Evolutionary conservation across 2,329 filamentous ascomycete genomes (phyloP).

Genomic region (Leptographium galeiforme): DNA sequence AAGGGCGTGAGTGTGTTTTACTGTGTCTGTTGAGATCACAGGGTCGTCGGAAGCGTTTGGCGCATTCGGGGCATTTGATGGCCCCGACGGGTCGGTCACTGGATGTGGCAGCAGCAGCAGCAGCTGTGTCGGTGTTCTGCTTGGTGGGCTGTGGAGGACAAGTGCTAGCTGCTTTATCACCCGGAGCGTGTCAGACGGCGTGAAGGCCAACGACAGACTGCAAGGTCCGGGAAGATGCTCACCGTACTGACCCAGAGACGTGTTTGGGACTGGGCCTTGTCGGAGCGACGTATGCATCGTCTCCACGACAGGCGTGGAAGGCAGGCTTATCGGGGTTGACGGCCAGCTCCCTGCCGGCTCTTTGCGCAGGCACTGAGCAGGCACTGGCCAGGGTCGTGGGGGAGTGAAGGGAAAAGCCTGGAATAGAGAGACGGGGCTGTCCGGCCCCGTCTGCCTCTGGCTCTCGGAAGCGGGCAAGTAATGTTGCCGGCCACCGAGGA

Average conservation of each 20-base stretch:
- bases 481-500: background rate
- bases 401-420: background rate
- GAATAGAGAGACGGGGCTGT: background rate
- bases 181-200: background rate
- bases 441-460: background rate
- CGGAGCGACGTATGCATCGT: background rate
- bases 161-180: too few species aligned
- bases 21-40: constrained; percentile 49
- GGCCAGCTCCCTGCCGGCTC: background rate
- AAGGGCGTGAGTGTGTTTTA: constrained; percentile 65
- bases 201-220: background rate
- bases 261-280: background rate
- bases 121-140: background rate
- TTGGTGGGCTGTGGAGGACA: background rate
- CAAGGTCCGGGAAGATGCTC: background rate
- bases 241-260: background rate
- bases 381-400: background rate
- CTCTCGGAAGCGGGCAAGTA: background rate
- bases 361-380: background rate
- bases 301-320: background rate
- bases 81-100: background rate
- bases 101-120: background rate
- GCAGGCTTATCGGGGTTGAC: background rate
- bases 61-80: constrained; percentile 11
- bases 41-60: constrained; percentile 16